phyloP scores from a whole-genome alignment of 768 basidiomycete genomes.

The Phanerodontia chrysosporium region DNA sequence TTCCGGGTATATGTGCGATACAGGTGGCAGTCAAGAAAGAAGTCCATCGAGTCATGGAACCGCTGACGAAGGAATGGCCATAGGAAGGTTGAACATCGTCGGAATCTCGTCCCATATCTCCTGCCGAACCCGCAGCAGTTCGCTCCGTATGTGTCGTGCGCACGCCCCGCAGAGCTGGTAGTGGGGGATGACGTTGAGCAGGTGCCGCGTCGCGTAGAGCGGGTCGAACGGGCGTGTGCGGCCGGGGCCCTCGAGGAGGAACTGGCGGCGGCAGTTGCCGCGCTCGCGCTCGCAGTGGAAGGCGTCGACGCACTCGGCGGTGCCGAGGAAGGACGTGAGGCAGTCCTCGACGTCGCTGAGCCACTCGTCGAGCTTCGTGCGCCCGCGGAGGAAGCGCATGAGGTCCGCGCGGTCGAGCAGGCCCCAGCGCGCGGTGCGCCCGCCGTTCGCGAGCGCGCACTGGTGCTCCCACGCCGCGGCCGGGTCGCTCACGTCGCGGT shows the following conservation, averaged over 20 bases:
- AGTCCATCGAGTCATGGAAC: not conserved
- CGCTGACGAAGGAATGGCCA: not conserved
- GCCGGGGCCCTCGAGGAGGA: constrained; percentile 3
- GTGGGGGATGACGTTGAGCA: constrained; percentile 1
- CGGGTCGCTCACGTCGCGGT: not conserved
- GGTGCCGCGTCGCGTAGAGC: constrained; percentile 3
- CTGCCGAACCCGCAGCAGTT: constrained; percentile 3
- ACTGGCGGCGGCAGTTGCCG: not conserved
- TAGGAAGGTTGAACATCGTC: constrained; percentile 1
- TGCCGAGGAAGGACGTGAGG: constrained; percentile 6
- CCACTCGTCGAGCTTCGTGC: constrained; percentile 4
- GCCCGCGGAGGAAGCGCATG: constrained; percentile 6
- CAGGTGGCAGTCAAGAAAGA: not conserved
- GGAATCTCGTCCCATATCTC: constrained; percentile 12
- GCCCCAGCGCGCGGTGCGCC: constrained; percentile 7
- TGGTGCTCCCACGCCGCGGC: constrained; percentile 2
- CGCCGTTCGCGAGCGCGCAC: constrained; percentile 4
- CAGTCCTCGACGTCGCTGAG: constrained; percentile 9
- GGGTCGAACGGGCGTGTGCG: constrained; percentile 8
- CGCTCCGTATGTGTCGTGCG: not conserved
- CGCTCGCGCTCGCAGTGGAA: constrained; percentile 2
- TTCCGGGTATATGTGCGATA: not conserved
- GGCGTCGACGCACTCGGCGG: constrained; percentile 2
- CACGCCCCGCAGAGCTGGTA: constrained; percentile 4
- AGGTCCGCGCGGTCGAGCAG: constrained; percentile 1